Base-by-base conservation (phyloP, 257 asterid species). In the Oldenlandia corymbosa region DNA sequence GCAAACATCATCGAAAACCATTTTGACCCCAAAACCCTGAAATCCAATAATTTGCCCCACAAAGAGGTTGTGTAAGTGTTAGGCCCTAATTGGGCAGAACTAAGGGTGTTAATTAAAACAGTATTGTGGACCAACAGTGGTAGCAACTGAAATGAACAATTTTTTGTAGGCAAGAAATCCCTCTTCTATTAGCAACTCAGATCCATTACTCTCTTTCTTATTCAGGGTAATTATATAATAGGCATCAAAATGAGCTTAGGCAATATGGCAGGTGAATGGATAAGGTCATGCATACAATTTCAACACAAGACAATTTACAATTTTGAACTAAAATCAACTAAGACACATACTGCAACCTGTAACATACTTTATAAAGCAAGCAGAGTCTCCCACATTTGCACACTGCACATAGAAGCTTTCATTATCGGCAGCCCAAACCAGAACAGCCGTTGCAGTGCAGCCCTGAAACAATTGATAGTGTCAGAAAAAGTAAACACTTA, bases 371-470 rank as follows among this genome's bases (percentile, higher is more conserved):
- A 89, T 73, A 62, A 87, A 61, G 77, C 99, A 93, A 72, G 97
- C 94, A 0, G 99, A 93, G 77, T 93, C 99, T 76, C 99, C 99
- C 69, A 93, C 95, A 73, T 93, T 93, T 71, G 95, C 99, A 84
- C 97, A 93, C 78, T 93, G 99, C 17, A 65, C 90, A 36, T 70
- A 84, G 78, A 85, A 79, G 70, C 79, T 87, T 51, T 75, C 83
- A 62, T 77, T 80, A 53, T 72, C 79, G 59, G 87, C 94, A 43
- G 81, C 69, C 99, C 99, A 93, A 58, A 87, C 83, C 79, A 93
- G 90, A 69, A 93, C 91, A 79, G 85, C 83, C 10, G 99, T 93
- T 64, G 97, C 97, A 51, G 99, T 87, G 80, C 96, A 93, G 59
- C 99, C 99, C 99, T 93, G 94, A 79, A 78, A 85, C 42, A 68